Conservation (phyloP, 768 basidiomycete species). For the Phylloporus rhodoxanthus region DNA sequence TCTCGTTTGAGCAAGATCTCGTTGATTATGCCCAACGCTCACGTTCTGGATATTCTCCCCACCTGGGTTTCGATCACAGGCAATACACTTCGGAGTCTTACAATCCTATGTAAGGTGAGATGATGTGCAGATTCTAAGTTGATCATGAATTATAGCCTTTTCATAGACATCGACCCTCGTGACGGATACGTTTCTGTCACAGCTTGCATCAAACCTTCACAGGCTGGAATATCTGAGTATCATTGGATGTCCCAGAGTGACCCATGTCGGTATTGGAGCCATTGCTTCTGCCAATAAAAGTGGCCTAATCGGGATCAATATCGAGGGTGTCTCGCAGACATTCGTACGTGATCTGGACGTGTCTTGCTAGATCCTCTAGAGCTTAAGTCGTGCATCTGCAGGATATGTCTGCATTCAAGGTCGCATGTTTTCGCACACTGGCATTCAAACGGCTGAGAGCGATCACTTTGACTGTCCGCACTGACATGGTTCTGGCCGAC, state of each 20-base stretch:
- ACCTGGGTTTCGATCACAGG: conserved; percentile 47
- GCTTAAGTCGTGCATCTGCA: conserved; percentile 22
- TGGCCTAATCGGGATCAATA: conserved; percentile 48
- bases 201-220: conserved; percentile 44
- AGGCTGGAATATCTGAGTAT: conserved; percentile 54
- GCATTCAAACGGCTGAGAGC: conserved; percentile 44
- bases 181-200: conserved; percentile 50
- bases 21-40: conserved; percentile 67
- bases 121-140: background rate
- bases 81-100: conserved; percentile 47
- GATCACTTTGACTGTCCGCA: conserved; percentile 51
- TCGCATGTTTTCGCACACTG: conserved; percentile 29
- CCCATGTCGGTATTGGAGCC: conserved; percentile 51
- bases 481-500: conserved; percentile 29
- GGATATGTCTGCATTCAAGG: conserved; percentile 49
- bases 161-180: conserved; percentile 50
- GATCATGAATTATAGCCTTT: background rate
- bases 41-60: conserved; percentile 45
- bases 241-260: conserved; percentile 65
- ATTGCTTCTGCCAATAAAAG: conserved; percentile 40
- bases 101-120: conserved; percentile 64
- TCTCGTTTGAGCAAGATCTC: conserved; percentile 49
- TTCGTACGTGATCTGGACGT: conserved; percentile 42
- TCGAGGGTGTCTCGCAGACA: conserved; percentile 56
- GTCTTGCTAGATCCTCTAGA: background rate